These are phyloP conservation scores for Myxozyma neglecta DNA, from an alignment of 805 yeast genomes.

Conservation along the genomic window DNA sequence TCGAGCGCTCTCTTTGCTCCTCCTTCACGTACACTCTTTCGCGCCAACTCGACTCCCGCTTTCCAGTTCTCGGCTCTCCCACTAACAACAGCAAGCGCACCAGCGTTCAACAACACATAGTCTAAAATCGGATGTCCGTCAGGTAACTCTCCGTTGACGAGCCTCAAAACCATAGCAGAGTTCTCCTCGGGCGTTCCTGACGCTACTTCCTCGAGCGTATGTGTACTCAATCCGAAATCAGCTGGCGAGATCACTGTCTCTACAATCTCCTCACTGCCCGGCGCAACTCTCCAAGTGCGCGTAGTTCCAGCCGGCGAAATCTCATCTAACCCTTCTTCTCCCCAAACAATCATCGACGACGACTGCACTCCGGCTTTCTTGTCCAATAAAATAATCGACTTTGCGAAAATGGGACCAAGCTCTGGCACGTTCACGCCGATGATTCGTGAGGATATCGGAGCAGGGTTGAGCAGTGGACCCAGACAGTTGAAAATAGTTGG, in stretches of 20 bases:
- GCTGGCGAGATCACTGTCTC: slow-evolving; percentile 40
- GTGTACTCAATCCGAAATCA: slow-evolving; percentile 81
- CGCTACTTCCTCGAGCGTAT: slow-evolving; percentile 62
- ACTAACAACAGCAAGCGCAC: slow-evolving; percentile 78
- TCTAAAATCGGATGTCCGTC: slow-evolving; percentile 64
- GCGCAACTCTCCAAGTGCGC: slow-evolving; percentile 71
- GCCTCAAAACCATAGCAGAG: slow-evolving; percentile 58
- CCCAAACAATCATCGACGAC: slow-evolving; percentile 84
- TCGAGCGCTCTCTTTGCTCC: slow-evolving; percentile 61
- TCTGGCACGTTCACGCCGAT: slow-evolving; percentile 83
- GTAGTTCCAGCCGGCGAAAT: slow-evolving; percentile 86
- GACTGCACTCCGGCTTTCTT: slow-evolving; percentile 46
- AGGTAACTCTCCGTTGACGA: slow-evolving; percentile 47
- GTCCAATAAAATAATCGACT: slow-evolving; percentile 69
- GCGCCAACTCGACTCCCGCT: slow-evolving; percentile 74
- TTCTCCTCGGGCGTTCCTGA: slow-evolving; percentile 89
- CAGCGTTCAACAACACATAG: slow-evolving; percentile 86
- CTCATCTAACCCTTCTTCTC: slow-evolving; percentile 88
- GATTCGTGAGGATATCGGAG: slow-evolving; percentile 73
- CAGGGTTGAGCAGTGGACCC: slow-evolving; percentile 94
- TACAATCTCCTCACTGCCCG: slow-evolving; percentile 16
- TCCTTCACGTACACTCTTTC: slow-evolving; percentile 65
- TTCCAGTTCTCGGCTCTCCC: slow-evolving; percentile 68
- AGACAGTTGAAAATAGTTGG: slow-evolving; percentile 92
- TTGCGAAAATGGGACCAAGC: slow-evolving; percentile 81